phyloP scores from a whole-genome alignment of 2,329 filamentous ascomycete species.

The Xylariales sp. region DNA sequence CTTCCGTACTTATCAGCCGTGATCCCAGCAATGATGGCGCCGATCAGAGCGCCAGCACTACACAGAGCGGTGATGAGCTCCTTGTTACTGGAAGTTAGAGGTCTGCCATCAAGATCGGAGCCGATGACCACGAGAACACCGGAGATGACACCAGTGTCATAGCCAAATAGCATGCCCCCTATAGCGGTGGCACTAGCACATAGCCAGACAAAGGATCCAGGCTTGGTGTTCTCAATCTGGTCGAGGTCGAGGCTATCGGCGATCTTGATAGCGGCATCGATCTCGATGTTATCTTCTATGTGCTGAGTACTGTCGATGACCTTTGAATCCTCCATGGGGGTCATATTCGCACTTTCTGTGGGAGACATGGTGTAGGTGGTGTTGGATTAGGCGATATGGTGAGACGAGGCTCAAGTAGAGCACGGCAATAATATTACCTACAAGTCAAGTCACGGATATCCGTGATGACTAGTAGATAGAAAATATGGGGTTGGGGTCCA shows the following conservation, averaged over 20 bases:
- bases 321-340: too few relatives aligned
- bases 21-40: constrained; percentile 31
- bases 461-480: too few relatives aligned
- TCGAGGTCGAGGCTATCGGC: constrained; percentile 1
- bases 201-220: not conserved
- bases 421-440: too few relatives aligned
- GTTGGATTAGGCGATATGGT: too few relatives aligned
- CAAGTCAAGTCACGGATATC: too few relatives aligned
- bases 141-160: constrained; percentile 3
- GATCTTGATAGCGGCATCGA: constrained; percentile 1
- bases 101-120: constrained; percentile 31
- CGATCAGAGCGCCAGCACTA: constrained; percentile 42
- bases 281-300: not conserved
- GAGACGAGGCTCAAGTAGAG: too few relatives aligned
- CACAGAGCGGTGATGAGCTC: constrained; percentile 49
- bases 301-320: too few relatives aligned
- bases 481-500: too few relatives aligned
- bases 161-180: constrained; percentile 3
- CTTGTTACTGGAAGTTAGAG: constrained; percentile 35
- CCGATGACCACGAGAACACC: constrained; percentile 37
- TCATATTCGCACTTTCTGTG: too few relatives aligned
- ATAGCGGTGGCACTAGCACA: not conserved
- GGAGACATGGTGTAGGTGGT: too few relatives aligned
- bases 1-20: constrained; percentile 33
- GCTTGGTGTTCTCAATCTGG: not conserved